Evolutionary conservation across 2,329 filamentous ascomycete genomes (phyloP), one percentile per base, ranked within the genome.

Genomic region (Penicillium sclerotiorum): DNA sequence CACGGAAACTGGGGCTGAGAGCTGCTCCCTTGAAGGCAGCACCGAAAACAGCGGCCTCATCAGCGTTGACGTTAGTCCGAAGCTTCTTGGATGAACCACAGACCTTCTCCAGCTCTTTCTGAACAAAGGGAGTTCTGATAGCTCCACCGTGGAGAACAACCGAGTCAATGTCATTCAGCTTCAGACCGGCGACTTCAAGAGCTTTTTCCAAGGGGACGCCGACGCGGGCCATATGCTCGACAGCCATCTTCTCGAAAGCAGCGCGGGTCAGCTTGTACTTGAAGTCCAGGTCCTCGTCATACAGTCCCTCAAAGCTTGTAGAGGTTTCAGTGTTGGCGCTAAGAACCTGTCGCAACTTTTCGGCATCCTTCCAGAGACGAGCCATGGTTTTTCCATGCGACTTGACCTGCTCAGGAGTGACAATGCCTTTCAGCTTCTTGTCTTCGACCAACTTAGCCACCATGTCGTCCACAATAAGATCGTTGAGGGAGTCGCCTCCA

Each of bases 11-110:
- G 33, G 93, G 91, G 73, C 90, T 96, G 50, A 99, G 80, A 61
- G 90, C 85, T 45, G 94, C 94, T 43, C 90, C 94, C 67, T 92
- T 90, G 80, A 99, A 97, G 22, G 88, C 92, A 47, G 94, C 93
- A 62, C 94, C 94, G 70, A 97, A 95, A 8, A 95, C 94, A 43
- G 94, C 94, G 20, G 94, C 88, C 74, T 99, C 94, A 64, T 99
- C 94, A 9, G 93, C 89, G 75, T 99, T 99, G 67, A 99, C 94
- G 63, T 95, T 99, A 65, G 87, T 88, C 57, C 91, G 87, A 52
- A 99, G 80, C 77, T 95, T 96, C 44, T 88, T 84, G 7, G 85
- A 73, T 15, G 80, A 82, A 30, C 89, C 88, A 43, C 86, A 82
- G 36, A 89, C 73, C 54, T 84, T 83, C 73, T 96, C 91, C 13